Conservation (phyloP, 1,284 basidiomycete genomes). For the Pseudozyma sp. region DNA sequence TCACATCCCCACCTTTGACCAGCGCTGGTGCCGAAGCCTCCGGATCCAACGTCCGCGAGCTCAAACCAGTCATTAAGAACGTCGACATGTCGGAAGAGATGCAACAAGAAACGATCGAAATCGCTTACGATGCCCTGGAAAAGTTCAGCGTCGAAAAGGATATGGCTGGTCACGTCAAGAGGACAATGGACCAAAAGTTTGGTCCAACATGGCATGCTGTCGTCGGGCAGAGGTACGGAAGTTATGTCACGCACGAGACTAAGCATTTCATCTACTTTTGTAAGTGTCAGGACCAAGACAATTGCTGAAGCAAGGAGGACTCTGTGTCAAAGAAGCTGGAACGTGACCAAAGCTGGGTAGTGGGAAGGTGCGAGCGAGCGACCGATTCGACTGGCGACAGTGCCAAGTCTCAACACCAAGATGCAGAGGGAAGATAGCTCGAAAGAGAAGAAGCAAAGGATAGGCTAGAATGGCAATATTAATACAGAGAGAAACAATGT, state of each 20-base stretch:
- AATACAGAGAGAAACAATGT: neutral
- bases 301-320: neutral
- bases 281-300: constrained; percentile 32
- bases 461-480: too few species aligned
- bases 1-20: constrained; percentile 13
- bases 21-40: neutral
- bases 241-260: constrained; percentile 86
- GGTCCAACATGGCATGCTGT: constrained; percentile 97
- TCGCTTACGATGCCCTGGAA: constrained; percentile 84
- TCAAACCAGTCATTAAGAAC: constrained; percentile 87
- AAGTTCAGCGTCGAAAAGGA: constrained; percentile 94
- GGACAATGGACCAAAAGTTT: constrained; percentile 91
- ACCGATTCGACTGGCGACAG: too few species aligned
- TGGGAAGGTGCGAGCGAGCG: too few species aligned
- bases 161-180: constrained; percentile 96
- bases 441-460: too few species aligned
- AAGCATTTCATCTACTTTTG: constrained; percentile 69
- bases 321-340: too few species aligned
- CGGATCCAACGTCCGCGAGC: constrained; percentile 14
- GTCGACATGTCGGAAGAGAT: constrained; percentile 97
- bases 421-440: too few species aligned
- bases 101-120: constrained; percentile 91
- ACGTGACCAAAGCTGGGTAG: too few species aligned
- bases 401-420: too few species aligned
- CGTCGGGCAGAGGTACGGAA: constrained; percentile 90